Evolutionary conservation across 2,329 filamentous ascomycete species (phyloP).

Genomic region (Aspergillus sclerotialis): DNA sequence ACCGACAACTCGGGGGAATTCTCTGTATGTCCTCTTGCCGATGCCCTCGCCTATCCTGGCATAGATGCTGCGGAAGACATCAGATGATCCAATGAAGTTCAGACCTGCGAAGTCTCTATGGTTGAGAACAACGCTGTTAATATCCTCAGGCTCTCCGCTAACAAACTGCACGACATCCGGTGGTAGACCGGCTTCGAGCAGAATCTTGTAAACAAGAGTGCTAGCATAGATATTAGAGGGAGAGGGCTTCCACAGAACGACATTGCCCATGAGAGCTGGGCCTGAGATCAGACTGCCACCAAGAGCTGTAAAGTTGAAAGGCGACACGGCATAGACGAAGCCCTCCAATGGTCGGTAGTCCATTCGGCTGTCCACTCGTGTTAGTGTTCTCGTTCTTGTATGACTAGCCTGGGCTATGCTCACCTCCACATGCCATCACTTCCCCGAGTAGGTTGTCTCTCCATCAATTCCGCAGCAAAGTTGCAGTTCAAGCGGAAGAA

Average conservation of each 20-base stretch:
- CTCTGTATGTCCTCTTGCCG: constrained; percentile 67
- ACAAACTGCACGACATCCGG: constrained; percentile 87
- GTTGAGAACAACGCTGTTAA: constrained; percentile 68
- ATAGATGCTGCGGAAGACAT: constrained; percentile 82
- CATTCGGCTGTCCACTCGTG: constrained; percentile 48
- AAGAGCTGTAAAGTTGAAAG: constrained; percentile 96
- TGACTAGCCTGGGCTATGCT: constrained; percentile 15
- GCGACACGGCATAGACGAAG: constrained; percentile 87
- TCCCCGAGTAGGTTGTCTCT: constrained; percentile 75
- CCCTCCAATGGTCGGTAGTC: constrained; percentile 87
- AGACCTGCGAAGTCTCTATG: constrained; percentile 77
- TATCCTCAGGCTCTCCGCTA: constrained; percentile 74
- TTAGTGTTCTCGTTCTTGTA: no score
- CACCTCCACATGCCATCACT: constrained; percentile 78
- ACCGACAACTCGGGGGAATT: constrained; percentile 78
- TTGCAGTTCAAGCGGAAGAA: constrained; percentile 62
- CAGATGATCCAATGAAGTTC: constrained; percentile 86
- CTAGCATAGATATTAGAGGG: constrained; percentile 79
- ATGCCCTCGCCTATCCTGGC: constrained; percentile 73
- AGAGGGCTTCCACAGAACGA: constrained; percentile 93
- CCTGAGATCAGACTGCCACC: constrained; percentile 76
- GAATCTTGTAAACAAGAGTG: constrained; percentile 80
- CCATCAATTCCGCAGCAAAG: constrained; percentile 82
- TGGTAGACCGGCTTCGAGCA: constrained; percentile 86
- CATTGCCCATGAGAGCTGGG: constrained; percentile 85